A percentile compares a stretch with the other conserved stretches of the same genome.
Evolutionary conservation across 805 yeast genomes (phyloP).

Genomic region (Lachancea meyersii): DNA sequence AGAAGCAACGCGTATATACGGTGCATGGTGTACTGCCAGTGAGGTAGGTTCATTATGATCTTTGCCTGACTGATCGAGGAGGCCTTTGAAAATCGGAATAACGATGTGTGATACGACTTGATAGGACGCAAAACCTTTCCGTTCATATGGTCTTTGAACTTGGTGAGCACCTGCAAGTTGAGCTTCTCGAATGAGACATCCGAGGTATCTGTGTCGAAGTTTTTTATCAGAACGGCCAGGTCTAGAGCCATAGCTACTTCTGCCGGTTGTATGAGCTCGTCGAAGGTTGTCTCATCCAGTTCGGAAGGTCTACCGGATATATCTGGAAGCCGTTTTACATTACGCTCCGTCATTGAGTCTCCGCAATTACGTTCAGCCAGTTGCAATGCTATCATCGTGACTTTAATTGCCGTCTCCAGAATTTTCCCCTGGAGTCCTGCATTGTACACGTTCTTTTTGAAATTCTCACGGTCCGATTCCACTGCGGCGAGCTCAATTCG

Average conservation of each 20-base stretch:
- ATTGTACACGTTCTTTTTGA: conserved; percentile 22
- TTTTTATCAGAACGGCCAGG: conserved; percentile 32
- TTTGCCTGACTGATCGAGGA: conserved; percentile 11
- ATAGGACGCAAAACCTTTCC: conserved; percentile 23
- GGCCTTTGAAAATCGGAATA: conserved; percentile 22
- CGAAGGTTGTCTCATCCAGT: conserved; percentile 26
- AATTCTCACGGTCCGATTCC: conserved; percentile 9
- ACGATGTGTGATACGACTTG: conserved; percentile 21
- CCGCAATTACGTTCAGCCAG: conserved; percentile 30
- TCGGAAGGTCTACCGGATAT: conserved; percentile 25
- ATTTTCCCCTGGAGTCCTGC: conserved; percentile 24
- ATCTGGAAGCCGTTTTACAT: conserved; percentile 28
- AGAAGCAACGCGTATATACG: conserved; percentile 36
- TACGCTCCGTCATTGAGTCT: conserved; percentile 29
- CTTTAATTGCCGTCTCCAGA: conserved; percentile 17
- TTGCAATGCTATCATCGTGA: conserved; percentile 26
- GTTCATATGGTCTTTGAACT: conserved; percentile 23
- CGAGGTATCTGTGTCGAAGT: conserved; percentile 23
- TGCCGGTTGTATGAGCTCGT: conserved; percentile 30
- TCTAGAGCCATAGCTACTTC: conserved; percentile 29
- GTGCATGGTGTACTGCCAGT: conserved; percentile 41
- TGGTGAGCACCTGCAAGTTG: conserved; percentile 25
- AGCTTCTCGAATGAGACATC: conserved; percentile 23
- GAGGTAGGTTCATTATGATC: conserved; percentile 31
- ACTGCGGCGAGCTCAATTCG: conserved; percentile 21